Base-by-base conservation (phyloP, 1,284 basidiomycete genomes). In the Ceratobasidium theobromae region DNA sequence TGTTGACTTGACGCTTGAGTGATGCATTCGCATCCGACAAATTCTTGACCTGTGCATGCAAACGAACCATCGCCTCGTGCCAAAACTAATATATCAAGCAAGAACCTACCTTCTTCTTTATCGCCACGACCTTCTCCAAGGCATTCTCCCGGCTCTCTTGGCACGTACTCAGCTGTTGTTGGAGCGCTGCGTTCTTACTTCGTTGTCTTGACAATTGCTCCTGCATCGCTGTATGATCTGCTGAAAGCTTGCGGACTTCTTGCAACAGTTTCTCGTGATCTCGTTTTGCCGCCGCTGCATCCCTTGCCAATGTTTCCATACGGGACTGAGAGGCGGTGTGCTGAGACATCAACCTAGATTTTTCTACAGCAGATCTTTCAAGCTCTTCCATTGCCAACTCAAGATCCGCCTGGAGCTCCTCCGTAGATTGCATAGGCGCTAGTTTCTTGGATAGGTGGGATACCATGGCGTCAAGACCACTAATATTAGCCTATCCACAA, bases 401-500 rank as follows among this genome's bases (percentile, higher is more conserved):
- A 33, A 65, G 51, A 18, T 41, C 38, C 23, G 35, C 48, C 11
- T 53, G 25, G 8, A 65, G 27, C 4, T 53, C 38, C 38, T 65
- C 60, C 18, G 60, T 6, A n/a, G 48, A 52, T 38, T 52, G 60
- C 6, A 65, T 38, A 1, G 60, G 60, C 2, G 35, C 51, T 12
- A 65, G 60, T 30, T 65, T 65, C 27, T 65, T 65, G 5, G 60
- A 65, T n/a, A 65, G 35, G 18, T 65, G 60, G 27, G 16, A 53
- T 38, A 65, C 40, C 60, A 65, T 65, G 16, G 60, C 60, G 38
- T 65, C 60, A 8, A 65, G 28, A 41, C 60, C 60, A 18, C 51
- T 65, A n/a, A 53, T 43, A 27, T 25, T 53, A 1, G 60, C 49
- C 60, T 65, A 18, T 14, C n/a, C n/a, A 45, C 45, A 28, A 49